These are phyloP conservation scores for Epichloe baconii DNA, from an alignment of 2,329 filamentous ascomycete species.

Conservation along the genomic window DNA sequence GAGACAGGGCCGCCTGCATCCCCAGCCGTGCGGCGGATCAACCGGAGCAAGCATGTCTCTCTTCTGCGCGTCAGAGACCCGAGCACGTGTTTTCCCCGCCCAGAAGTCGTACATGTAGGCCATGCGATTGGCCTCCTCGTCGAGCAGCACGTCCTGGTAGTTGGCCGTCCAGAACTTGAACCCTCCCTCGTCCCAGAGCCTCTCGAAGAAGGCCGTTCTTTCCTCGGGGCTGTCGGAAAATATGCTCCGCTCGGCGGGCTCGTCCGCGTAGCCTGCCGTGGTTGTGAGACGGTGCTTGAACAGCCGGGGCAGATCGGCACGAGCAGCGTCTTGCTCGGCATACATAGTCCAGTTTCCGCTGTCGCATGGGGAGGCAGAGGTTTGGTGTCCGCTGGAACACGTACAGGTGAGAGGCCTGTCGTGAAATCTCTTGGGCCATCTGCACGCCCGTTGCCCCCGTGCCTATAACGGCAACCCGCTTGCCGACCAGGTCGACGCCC, in stretches of 20 bases:
- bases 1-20: constrained; percentile 34
- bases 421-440: constrained; percentile 46
- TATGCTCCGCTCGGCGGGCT: constrained; percentile 24
- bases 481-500: constrained; percentile 41
- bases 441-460: constrained; percentile 54
- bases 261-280: constrained; percentile 14
- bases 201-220: constrained; percentile 32
- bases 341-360: constrained; percentile 11
- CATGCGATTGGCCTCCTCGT: constrained; percentile 34
- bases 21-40: constrained; percentile 36
- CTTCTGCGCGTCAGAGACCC: constrained; percentile 31
- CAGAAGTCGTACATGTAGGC: constrained; percentile 46
- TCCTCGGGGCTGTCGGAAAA: constrained; percentile 40
- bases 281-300: constrained; percentile 38
- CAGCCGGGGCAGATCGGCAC: constrained; percentile 32
- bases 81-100: constrained; percentile 34
- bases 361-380: constrained; percentile 48
- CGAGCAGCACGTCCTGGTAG: constrained; percentile 39
- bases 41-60: too few species aligned
- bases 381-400: constrained; percentile 59
- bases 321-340: background rate
- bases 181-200: constrained; percentile 36
- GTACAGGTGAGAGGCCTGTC: constrained; percentile 34
- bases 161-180: constrained; percentile 40
- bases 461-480: constrained; percentile 49